Evolutionary conservation across 352 stramenopile genomes (phyloP), one percentile per base, ranked within the genome.

Genomic region (Plasmopara halstedii): DNA sequence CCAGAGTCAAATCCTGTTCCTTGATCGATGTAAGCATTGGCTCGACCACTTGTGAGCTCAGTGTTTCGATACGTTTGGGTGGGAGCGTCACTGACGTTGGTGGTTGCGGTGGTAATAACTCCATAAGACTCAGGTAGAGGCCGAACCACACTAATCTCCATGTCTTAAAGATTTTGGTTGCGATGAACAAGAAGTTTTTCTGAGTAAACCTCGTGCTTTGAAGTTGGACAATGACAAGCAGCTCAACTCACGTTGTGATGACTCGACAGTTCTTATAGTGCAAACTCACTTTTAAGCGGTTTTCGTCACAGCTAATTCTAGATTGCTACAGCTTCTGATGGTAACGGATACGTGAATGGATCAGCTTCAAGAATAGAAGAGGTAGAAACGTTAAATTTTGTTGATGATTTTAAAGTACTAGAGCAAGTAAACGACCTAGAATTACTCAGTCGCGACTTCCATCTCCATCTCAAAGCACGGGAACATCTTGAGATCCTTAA

Each of bases 401-500:
- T 31, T n/a, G n/a, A n/a, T n/a, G n/a, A n/a, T n/a, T n/a, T n/a
- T n/a, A n/a, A n/a, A n/a, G n/a, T n/a, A n/a, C n/a, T n/a, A n/a
- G n/a, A n/a, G n/a, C n/a, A n/a, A n/a, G n/a, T n/a, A n/a, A n/a
- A n/a, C n/a, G n/a, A n/a, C n/a, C n/a, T n/a, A n/a, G n/a, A n/a
- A n/a, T 46, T 62, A 67, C 29, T 49, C 35, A 6, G 48, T 55
- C 8, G 32, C 45, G 2, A 14, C 14, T 22, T 17, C 18, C n/a
- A 34, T 55, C 51, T 34, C 8, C 17, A 61, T 45, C 19, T 59
- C 49, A 20, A 66, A 88, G 62, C 79, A 91, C 13, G 79, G 79
- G 47, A 85, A 86, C 62, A 70, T 62, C n/a, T 62, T 59, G 14
- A 87, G 62, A 35, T 85, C 56, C 20, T 80, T 66, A 14, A 84